Evolutionary conservation across 148 eudicot species (phyloP).

Genomic region (Rhododendron ferrugineum): DNA sequence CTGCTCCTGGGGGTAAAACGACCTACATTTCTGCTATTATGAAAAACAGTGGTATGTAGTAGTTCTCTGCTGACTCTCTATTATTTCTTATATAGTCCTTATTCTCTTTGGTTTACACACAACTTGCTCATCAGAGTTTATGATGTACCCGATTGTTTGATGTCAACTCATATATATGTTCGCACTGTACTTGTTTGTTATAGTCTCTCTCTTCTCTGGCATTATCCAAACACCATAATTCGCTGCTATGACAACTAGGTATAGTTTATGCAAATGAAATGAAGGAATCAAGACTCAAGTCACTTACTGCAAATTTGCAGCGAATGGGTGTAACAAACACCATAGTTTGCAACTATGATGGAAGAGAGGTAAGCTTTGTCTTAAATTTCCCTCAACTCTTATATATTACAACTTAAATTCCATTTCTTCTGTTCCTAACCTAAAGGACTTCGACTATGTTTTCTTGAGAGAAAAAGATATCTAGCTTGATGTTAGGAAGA

Average conservation of each 20-base stretch:
- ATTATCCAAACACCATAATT: not conserved
- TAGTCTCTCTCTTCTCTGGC: not conserved
- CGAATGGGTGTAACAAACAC: conserved; percentile 98
- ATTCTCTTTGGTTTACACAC: not conserved
- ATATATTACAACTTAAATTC: not conserved
- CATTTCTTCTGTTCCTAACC: not conserved
- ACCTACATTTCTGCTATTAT: conserved; percentile 84
- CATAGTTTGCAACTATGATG: conserved; percentile 78
- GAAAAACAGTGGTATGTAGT: conserved; percentile 77
- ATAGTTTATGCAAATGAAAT: conserved; percentile 89
- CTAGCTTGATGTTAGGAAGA: not conserved
- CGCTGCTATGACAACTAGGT: conserved; percentile 33
- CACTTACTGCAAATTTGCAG: conserved; percentile 79
- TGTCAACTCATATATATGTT: not conserved
- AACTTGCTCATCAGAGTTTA: not conserved
- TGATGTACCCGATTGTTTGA: not conserved
- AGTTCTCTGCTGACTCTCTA: not conserved
- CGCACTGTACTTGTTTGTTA: not conserved
- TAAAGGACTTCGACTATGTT: not conserved
- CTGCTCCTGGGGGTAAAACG: conserved; percentile 99
- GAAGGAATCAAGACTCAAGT: conserved; percentile 77
- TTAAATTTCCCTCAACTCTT: not conserved
- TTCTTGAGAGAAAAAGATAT: not conserved
- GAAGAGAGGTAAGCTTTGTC: conserved; percentile 65
- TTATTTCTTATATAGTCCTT: not conserved